Base-by-base conservation (phyloP, 2,329 filamentous ascomycete species). In the Biscogniauxia sp. region DNA sequence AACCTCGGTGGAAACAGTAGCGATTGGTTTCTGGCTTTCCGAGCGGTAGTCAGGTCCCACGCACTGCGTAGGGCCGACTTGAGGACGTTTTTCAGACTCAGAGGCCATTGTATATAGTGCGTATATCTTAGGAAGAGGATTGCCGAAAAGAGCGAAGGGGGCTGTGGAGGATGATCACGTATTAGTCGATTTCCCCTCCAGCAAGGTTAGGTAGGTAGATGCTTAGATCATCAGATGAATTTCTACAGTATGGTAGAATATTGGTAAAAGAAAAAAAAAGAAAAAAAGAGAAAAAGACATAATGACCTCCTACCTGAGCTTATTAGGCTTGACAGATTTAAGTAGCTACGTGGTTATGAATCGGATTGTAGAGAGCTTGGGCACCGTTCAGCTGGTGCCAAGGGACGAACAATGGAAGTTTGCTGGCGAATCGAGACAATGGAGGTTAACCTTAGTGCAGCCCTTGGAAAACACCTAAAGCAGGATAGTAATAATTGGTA, bases 1-100 rank as follows among this genome's bases (percentile, higher is more conserved):
- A 49, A 97, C 88, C 62, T 87, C 84, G 59, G 88, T 93, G 13
- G 95, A 99, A 51, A 98, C 90, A 2, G 93, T 98, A 13, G 93
- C 93, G 60, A 84, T 90, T 50, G 92, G 93, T 74, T 94, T 96
- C 75, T 94, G 86, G 66, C 84, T 87, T 63, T 88, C 84, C 25
- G 88, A 82, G 60, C 87, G 86, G 77, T 97, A 97, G 64, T 89
- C 83, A 53, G 92, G 93, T 0, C 93, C 93, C 62, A 97, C 86
- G 65, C 84, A 87, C 75, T 92, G 82, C 51, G 84, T 80, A 55
- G 84, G 84, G 51, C 68, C 71, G 26, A 64, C 58, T 51, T 71
- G 61, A 62, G 75, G 74, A 41, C 72, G 70, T 25, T 66, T 63
- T 51, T 65, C 70, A 59, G 68, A 54, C 57, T 65, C 60, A 2